phyloP scores from a whole-genome alignment of 2,329 filamentous ascomycete species.

The Aspergillus fijiensis region DNA sequence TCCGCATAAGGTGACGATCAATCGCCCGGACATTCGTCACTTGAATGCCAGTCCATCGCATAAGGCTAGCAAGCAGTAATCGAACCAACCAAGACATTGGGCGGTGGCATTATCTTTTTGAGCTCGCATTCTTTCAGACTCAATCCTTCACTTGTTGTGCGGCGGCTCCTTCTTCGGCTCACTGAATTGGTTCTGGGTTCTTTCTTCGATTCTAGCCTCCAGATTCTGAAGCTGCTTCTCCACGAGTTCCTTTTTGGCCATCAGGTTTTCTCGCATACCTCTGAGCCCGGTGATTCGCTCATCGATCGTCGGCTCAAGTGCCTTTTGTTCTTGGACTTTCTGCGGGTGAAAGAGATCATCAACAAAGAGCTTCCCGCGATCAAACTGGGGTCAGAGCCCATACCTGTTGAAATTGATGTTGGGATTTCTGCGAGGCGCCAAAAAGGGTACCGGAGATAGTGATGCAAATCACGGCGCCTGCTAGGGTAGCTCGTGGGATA shows the following conservation, averaged over 20 bases:
- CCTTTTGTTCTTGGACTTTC: constrained; percentile 39
- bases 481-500: constrained; percentile 53
- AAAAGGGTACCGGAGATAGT: constrained; percentile 60
- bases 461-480: constrained; percentile 55
- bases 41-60: not conserved
- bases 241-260: constrained; percentile 53
- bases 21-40: not conserved
- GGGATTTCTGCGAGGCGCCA: constrained; percentile 59
- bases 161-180: constrained; percentile 28
- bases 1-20: not conserved
- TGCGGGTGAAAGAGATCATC: not conserved
- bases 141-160: constrained; percentile 12
- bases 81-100: not conserved
- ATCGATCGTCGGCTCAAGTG: constrained; percentile 51
- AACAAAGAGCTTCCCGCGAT: not conserved
- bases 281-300: constrained; percentile 59
- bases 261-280: constrained; percentile 49
- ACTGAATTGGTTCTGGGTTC: constrained; percentile 37
- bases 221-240: constrained; percentile 58
- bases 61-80: not conserved
- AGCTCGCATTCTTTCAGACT: not conserved
- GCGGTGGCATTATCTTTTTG: not conserved
- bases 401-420: constrained; percentile 55
- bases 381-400: not conserved
- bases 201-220: constrained; percentile 43